A percentile compares a stretch with the other conserved stretches of the same genome.
These are phyloP conservation scores for Penicillium sp. DNA, from an alignment of 2,329 filamentous ascomycete genomes.

Conservation along the genomic window DNA sequence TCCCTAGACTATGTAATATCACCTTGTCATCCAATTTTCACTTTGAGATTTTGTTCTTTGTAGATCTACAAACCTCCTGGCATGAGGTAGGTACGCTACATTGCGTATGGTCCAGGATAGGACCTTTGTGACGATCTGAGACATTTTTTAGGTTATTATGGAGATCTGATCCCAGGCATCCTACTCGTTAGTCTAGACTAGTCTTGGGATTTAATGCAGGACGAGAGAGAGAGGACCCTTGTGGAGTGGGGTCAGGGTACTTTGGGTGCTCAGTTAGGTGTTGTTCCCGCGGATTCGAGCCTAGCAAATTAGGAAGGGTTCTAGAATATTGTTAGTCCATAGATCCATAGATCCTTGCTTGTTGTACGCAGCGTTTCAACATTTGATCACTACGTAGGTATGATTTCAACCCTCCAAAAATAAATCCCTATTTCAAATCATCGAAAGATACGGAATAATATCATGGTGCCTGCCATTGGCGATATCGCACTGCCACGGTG, in stretches of 20 bases:
- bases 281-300: not conserved
- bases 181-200: not conserved
- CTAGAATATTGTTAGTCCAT: not conserved
- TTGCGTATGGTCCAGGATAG: not conserved
- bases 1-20: constrained; percentile 1
- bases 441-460: not conserved
- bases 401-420: not conserved
- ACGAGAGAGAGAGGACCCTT: not conserved
- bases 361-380: not conserved
- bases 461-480: constrained; percentile 1
- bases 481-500: constrained; percentile 28
- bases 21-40: not conserved
- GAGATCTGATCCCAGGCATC: not conserved
- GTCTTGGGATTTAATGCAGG: not conserved
- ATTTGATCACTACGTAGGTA: not conserved
- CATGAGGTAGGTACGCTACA: not conserved
- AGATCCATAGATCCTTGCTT: not conserved
- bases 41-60: not conserved
- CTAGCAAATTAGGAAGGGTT: not conserved
- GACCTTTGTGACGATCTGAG: not conserved
- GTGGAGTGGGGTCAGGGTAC: not conserved
- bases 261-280: not conserved
- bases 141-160: not conserved
- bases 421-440: not conserved
- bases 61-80: not conserved